Base-by-base conservation (phyloP, 495 filamentous ascomycete species). In the Neurospora tetraspora region DNA sequence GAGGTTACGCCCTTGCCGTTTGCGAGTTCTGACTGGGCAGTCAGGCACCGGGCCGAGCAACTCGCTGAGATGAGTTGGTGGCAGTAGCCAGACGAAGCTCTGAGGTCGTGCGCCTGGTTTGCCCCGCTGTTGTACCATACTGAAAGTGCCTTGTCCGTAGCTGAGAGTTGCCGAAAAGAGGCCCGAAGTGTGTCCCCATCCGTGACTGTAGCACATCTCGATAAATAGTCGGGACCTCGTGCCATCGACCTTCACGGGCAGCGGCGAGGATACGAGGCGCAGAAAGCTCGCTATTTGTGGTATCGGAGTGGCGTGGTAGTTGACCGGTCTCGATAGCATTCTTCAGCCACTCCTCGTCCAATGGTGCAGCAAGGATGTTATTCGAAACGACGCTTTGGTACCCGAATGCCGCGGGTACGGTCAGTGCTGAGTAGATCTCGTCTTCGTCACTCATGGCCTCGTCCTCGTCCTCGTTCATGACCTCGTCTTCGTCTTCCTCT, bases 331-430 rank as follows among this genome's bases (percentile, higher is more conserved):
- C 93, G 39, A 90, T 88, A 65, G 90, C 89, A 76, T 93, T 92
- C 79, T 94, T 94, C 42, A 96, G 80, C 91, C 91, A 96, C 80
- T 93, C 91, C 80, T 96, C 42, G 42, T 45, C 93, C 89, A 89
- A 95, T 73, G 53, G 53, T 16, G 27, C 12, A 31, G 14, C 23
- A 14, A 65, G 53, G 12, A 65, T 7, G 53, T 14, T 36, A 36
- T 34, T 36, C 27, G 27, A 27, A 5, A 34, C 53, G 27, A 34
- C 31, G 14, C 14, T 65, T 65, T 65, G 53, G 53, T 65, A 18
- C 53, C 53, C 27, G 7, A 34, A 65, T 34, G 53, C 42, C 18
- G 42, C 11, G 12, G 27, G 12, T 27, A 65, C 53, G 7, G 53
- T 65, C 27, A 27, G 10, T 36, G 86, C 85, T 18, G 85, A 86